phyloP scores from a whole-genome alignment of 2,329 filamentous ascomycete genomes.

The Diaporthe citriasiana region DNA sequence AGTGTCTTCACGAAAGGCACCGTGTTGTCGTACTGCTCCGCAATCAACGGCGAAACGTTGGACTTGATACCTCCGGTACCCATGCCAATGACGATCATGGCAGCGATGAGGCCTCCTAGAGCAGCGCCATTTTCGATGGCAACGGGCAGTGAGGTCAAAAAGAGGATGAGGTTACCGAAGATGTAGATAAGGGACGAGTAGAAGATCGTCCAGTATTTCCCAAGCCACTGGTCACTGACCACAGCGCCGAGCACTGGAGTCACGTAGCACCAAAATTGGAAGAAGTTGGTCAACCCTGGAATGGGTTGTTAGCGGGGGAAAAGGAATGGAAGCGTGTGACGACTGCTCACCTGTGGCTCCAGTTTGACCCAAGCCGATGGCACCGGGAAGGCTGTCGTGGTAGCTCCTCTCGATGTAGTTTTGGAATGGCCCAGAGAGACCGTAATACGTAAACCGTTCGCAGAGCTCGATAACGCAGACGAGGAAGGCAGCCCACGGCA shows the following conservation, averaged over 20 bases:
- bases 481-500: slow-evolving; percentile 43
- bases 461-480: slow-evolving; percentile 41
- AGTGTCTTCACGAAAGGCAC: slow-evolving; percentile 61
- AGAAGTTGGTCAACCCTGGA: slow-evolving; percentile 39
- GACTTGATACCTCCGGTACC: slow-evolving; percentile 69
- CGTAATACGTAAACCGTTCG: slow-evolving; percentile 42
- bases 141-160: slow-evolving; percentile 40
- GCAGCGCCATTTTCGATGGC: slow-evolving; percentile 42
- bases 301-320: not conserved
- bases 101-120: slow-evolving; percentile 39
- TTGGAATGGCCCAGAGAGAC: slow-evolving; percentile 41
- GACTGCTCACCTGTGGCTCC: slow-evolving; percentile 31
- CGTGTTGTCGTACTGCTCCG: slow-evolving; percentile 75
- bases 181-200: slow-evolving; percentile 40
- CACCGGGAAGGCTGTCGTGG: slow-evolving; percentile 34
- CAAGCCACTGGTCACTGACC: slow-evolving; percentile 40
- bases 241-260: slow-evolving; percentile 42
- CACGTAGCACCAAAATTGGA: slow-evolving; percentile 43
- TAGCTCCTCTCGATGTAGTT: slow-evolving; percentile 39
- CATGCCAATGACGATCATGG: slow-evolving; percentile 41
- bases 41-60: slow-evolving; percentile 71
- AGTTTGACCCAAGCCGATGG: slow-evolving; percentile 39
- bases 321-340: not conserved
- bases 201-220: slow-evolving; percentile 42
- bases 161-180: slow-evolving; percentile 39